phyloP scores from a whole-genome alignment of 148 eudicot species.

The Amaranthus palmeri region DNA sequence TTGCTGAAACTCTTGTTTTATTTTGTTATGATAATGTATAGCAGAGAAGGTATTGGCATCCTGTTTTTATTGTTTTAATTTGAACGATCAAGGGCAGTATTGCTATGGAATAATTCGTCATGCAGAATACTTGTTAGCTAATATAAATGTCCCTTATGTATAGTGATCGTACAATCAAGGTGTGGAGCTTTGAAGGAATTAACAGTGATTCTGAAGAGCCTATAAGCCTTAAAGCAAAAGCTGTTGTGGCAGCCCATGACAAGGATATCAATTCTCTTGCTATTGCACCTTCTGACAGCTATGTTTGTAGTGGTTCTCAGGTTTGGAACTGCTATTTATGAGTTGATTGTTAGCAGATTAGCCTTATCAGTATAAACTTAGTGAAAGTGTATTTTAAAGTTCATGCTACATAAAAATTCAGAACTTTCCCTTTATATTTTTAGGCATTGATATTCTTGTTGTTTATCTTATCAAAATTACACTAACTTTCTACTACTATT shows the following conservation, averaged over 20 bases:
- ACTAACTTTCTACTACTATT: too few relatives aligned
- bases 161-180: slow-evolving; percentile 84
- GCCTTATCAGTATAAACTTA: not conserved
- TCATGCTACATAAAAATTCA: too few relatives aligned
- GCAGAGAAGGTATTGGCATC: too few relatives aligned
- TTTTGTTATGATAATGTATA: not conserved
- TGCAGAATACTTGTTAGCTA: not conserved
- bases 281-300: slow-evolving; percentile 81
- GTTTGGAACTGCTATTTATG: slow-evolving; percentile 34
- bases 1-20: slow-evolving; percentile 1
- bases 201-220: slow-evolving; percentile 38
- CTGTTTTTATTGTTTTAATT: not conserved
- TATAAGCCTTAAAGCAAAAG: slow-evolving; percentile 64
- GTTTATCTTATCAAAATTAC: too few relatives aligned
- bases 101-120: not conserved
- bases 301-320: slow-evolving; percentile 95
- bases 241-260: slow-evolving; percentile 84
- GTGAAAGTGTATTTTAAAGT: too few relatives aligned
- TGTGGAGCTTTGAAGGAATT: slow-evolving; percentile 74
- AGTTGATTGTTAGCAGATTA: not conserved
- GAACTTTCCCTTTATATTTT: too few relatives aligned
- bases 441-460: too few relatives aligned
- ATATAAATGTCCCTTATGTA: slow-evolving; percentile 13
- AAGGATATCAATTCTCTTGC: slow-evolving; percentile 93
- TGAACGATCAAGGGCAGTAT: not conserved